Base-by-base conservation (phyloP, 2,329 filamentous ascomycete species). In the Fonsecaea pedrosoi region DNA sequence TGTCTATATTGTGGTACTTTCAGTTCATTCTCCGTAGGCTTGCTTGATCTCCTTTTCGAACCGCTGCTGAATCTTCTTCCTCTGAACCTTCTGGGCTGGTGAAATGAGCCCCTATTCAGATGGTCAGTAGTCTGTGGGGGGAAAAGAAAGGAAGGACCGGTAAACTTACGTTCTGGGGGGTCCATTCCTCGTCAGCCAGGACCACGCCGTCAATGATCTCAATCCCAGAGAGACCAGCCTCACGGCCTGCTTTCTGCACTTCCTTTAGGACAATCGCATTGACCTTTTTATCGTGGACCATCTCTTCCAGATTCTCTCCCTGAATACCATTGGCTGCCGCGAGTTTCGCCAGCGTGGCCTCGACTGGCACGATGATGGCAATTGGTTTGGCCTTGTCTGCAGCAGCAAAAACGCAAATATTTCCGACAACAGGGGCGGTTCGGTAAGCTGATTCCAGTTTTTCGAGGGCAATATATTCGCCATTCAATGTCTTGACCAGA, bases 381-480 rank as follows among this genome's bases (percentile, higher is more conserved):
- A 97, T 85, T 7, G 94, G 92, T 75, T 92, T 92, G 69, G 87
- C 84, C 78, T 92, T 87, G 72, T 90, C 86, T 71, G 86, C 80
- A 66, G 92, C 90, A 50, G 92, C 94, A 75, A 95, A 91, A 50
- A 97, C 86, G 83, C 95, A 95, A 76, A 97, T 88, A 81, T 96
- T 96, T 67, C 87, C 86, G 21, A 97, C 92, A 9, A 90, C 86
- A n/a, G 87, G 85, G 9, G 86, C 87, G 54, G 92, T 89, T 69
- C 94, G 90, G 82, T 97, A 98, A 62, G 96, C 85, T 2, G 94
- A 91, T 82, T 98, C 94, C 67, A 98, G 88, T 83, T 94, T 97
- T 83, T 98, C 94, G 3, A 99, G 86, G 25, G 94, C 95, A 78
- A 98, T 96, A 80, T 98, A 98, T 84, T 98, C 94, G 73, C 94